phyloP scores from a whole-genome alignment of 2,329 filamentous ascomycete species.

The Fusarium equiseti region DNA sequence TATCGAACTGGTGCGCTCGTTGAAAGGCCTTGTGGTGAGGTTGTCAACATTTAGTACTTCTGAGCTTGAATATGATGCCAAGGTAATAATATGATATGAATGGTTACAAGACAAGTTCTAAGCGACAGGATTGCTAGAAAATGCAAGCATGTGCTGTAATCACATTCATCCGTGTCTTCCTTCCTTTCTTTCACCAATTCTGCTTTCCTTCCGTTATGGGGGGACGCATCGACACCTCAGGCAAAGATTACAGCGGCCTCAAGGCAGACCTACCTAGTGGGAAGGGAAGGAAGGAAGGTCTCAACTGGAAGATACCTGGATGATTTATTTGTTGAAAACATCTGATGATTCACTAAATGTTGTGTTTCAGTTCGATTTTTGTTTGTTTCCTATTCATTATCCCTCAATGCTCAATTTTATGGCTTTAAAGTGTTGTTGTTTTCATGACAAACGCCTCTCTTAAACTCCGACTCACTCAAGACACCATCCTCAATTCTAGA shows the following conservation, averaged over 20 bases:
- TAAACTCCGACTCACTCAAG: neutral
- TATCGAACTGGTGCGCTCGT: constrained; percentile 26
- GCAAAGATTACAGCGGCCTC: constrained; percentile 16
- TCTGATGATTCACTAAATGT: neutral
- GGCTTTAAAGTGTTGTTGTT: neutral
- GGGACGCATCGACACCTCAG: constrained; percentile 27
- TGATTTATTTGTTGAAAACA: neutral
- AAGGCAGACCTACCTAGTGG: neutral
- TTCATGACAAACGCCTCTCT: neutral
- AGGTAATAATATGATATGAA: neutral
- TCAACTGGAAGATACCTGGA: neutral
- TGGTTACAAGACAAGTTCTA: neutral
- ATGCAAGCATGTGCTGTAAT: constrained; percentile 17
- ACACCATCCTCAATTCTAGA: neutral
- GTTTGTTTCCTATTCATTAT: neutral
- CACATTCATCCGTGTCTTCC: constrained; percentile 5
- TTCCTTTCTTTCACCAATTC: neutral
- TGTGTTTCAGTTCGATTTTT: neutral
- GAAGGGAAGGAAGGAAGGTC: neutral
- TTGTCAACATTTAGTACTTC: neutral
- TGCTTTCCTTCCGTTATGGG: neutral
- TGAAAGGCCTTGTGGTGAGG: constrained; percentile 21
- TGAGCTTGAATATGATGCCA: neutral
- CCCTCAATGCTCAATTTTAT: neutral
- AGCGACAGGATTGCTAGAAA: neutral